Percentiles rank a stretch among this genome's conserved stretches.
phyloP scores from a whole-genome alignment of 2,329 filamentous ascomycete species.

The Aspergillus caelatus region DNA sequence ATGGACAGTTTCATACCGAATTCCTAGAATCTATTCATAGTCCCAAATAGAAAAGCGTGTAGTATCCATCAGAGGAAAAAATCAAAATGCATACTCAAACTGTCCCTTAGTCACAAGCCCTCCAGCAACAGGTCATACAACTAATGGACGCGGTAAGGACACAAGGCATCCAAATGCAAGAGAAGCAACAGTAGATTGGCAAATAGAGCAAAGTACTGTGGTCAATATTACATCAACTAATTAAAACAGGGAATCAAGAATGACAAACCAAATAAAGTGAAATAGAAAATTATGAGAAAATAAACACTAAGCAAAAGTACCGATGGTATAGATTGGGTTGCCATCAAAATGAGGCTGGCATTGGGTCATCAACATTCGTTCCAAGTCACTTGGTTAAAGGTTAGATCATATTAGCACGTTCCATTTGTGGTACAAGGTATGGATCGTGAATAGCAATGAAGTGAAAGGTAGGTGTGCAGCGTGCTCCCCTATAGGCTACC shows the following conservation, averaged over 20 bases:
- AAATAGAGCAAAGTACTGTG: not conserved
- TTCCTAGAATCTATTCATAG: not conserved
- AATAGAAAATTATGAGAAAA: not conserved
- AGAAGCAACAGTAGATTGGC: not conserved
- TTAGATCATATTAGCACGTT: not conserved
- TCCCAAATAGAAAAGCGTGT: not conserved
- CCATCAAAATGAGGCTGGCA: conserved; percentile 1
- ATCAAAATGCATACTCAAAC: not conserved
- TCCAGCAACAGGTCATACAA: not conserved
- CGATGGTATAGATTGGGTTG: not conserved
- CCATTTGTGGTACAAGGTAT: not conserved
- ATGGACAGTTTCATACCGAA: not conserved
- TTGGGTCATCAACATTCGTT: not conserved
- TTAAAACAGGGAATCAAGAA: not conserved
- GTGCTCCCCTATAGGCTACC: not conserved
- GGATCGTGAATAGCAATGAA: not conserved
- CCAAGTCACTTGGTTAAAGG: not conserved
- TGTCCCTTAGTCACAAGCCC: not conserved
- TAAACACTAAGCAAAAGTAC: not conserved
- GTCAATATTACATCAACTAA: not conserved
- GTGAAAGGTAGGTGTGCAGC: not conserved
- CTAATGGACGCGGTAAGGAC: not conserved
- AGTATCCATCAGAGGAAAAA: not conserved
- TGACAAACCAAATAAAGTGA: not conserved
- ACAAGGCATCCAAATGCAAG: not conserved